These are phyloP conservation scores for Scorias spongiosa DNA, from an alignment of 2,329 filamentous ascomycete species.

Conservation along the genomic window DNA sequence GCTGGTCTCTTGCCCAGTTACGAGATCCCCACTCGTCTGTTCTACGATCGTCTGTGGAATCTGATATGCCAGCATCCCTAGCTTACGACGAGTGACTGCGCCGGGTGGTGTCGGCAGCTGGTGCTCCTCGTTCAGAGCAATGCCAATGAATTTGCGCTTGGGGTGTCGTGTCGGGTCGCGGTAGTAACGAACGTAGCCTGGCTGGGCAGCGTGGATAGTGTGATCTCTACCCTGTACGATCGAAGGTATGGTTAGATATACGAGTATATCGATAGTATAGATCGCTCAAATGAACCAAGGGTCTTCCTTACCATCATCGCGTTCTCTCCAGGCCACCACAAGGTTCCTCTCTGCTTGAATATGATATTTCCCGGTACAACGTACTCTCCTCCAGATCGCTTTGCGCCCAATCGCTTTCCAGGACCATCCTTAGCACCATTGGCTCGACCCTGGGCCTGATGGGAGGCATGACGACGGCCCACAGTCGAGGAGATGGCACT, in stretches of 20 bases:
- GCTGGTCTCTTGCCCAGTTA: constrained; percentile 5
- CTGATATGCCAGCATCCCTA: constrained; percentile 48
- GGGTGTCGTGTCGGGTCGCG: constrained; percentile 70
- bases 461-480: constrained; percentile 40
- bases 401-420: constrained; percentile 83
- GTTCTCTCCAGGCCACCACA: constrained; percentile 93
- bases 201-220: constrained; percentile 74
- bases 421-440: constrained; percentile 56
- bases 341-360: constrained; percentile 88
- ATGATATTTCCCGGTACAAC: constrained; percentile 95
- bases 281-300: not conserved
- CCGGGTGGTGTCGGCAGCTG: constrained; percentile 62
- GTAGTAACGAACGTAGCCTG: constrained; percentile 95
- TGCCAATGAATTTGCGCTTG: constrained; percentile 84
- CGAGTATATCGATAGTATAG: no score
- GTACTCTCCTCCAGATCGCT: constrained; percentile 83
- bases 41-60: constrained; percentile 11
- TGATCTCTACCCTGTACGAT: constrained; percentile 59
- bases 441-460: constrained; percentile 50
- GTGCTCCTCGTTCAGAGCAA: constrained; percentile 71
- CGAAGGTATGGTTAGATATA: no score
- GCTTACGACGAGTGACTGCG: constrained; percentile 55
- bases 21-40: constrained; percentile 6
- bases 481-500: constrained; percentile 14
- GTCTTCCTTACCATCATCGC: constrained; percentile 48